A percentile compares a stretch with the other conserved stretches of the same genome.
phyloP scores from a whole-genome alignment of 2,329 filamentous ascomycete species.

The Hymenoscyphus infarciens region DNA sequence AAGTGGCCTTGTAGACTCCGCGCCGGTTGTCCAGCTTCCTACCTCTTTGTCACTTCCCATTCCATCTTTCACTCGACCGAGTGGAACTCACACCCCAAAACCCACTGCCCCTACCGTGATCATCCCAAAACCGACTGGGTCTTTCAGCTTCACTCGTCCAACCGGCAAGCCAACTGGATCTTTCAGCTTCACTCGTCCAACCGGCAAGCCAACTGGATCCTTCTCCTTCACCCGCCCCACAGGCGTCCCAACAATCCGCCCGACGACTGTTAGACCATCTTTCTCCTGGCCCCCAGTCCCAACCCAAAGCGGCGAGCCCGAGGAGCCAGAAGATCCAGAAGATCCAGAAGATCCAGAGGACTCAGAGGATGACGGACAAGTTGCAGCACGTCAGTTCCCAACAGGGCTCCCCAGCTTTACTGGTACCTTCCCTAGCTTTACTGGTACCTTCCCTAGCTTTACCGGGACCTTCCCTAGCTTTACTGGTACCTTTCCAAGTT shows the following conservation, averaged over 20 bases:
- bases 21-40: neutral
- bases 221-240: neutral
- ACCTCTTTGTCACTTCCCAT: neutral
- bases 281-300: neutral
- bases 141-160: too few species aligned
- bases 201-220: neutral
- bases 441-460: neutral
- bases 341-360: neutral
- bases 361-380: neutral
- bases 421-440: neutral
- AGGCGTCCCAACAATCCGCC: neutral
- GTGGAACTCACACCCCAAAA: neutral
- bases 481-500: neutral
- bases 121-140: too few species aligned
- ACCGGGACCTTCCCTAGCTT: neutral
- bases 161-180: neutral
- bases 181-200: neutral
- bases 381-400: neutral
- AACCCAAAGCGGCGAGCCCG: neutral
- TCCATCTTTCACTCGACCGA: neutral
- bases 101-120: too few species aligned
- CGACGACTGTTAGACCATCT: neutral
- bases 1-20: neutral
- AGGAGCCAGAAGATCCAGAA: neutral
- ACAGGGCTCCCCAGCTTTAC: slow-evolving; percentile 1